Base-by-base conservation (phyloP, 2,329 filamentous ascomycete species). In the Coniochaeta pulveracea region DNA sequence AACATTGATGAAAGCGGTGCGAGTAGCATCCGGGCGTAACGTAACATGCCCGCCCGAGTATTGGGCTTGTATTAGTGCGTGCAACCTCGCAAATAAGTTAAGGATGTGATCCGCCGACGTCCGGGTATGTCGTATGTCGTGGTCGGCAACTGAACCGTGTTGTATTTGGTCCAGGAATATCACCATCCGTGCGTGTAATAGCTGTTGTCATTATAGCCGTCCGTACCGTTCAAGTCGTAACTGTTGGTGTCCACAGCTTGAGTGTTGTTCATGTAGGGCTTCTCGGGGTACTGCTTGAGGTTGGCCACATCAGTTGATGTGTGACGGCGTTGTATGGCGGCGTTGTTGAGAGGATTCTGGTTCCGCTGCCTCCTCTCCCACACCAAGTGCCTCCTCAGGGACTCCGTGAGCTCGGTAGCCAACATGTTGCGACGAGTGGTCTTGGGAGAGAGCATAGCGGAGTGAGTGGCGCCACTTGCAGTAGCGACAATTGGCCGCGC, bases 291-390 rank as follows among this genome's bases (percentile, higher is more conserved):
- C 54, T 91, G 76, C 59, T 80, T 82, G 26, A 96, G 68, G 55
- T 93, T 93, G 40, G 84, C 82, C 41, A 95, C 77, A 51, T 95
- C 88, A 43, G 89, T 83, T 3, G 89, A 84, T 6, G 88, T 94
- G 54, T 95, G 86, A 38, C 85, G 72, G 41, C 89, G 76, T 66
- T 94, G 93, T 37, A 94, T 69, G 35, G 89, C 84, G 1, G 88
- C 85, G 42, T 89, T 88, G 47, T 80, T 84, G n/a, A n/a, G n/a
- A n/a, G n/a, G n/a, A 6, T 85, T 89, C 21, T 83, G 81, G 38
- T 85, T 85, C 69, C 91, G 93, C 52, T 96, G 89, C 51, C 93
- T 85, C 34, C 91, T 80, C 56, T 98, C 91, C 83, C 85, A 93
- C 11, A 96, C 72, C 11, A 98, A 76, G 47, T 95, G 84, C 46